Base-by-base conservation (phyloP, 345 rosid species). In the Psidium guajava region DNA sequence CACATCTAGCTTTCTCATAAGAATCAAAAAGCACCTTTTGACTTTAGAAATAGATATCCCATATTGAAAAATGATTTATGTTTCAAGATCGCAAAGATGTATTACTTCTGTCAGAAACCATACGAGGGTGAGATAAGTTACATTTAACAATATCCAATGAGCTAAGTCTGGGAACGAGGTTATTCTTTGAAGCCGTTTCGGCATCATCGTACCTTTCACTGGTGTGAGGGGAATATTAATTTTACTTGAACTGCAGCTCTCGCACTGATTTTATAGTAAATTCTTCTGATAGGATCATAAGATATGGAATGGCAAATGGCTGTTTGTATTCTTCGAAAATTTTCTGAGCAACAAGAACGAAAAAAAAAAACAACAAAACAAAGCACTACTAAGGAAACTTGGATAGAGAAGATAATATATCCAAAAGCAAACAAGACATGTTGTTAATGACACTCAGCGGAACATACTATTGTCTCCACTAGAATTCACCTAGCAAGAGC, bases 101-200 rank as follows among this genome's bases (percentile, higher is more conserved):
- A 82, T 86, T 85, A 93, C 96, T 93, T 94, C 95, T 22, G 95
- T 89, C 10, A 84, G 21, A 86, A 94, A 94, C 96, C 96, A 94
- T 85, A 93, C 24, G 22, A 94, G 96, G 82, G 95, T 83, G 22
- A 94, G 93, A 88, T 85, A 93, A 89, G 85, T 95, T 86, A 82
- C 89, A 88, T 82, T 88, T 92, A 32, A 86, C 90, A 83, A 88
- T 87, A 54, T 85, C 93, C 93, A 91, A 86, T 25, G 91, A 86
- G 83, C 56, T 5, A 40, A 40, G 42, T 40, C 42, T 5, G 3
- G 84, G 87, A 57, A 57, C 11, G 12, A 51, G 53, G 74, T 84
- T 58, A 83, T 87, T 86, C 83, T 87, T 50, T 11, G 69, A 49
- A 80, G 89, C 85, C 36, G 86, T 77, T 87, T 87, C 90, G 7